Evolutionary conservation across 208 protist genomes (phyloP).

Genomic region (Blechomonas ayalai): DNA sequence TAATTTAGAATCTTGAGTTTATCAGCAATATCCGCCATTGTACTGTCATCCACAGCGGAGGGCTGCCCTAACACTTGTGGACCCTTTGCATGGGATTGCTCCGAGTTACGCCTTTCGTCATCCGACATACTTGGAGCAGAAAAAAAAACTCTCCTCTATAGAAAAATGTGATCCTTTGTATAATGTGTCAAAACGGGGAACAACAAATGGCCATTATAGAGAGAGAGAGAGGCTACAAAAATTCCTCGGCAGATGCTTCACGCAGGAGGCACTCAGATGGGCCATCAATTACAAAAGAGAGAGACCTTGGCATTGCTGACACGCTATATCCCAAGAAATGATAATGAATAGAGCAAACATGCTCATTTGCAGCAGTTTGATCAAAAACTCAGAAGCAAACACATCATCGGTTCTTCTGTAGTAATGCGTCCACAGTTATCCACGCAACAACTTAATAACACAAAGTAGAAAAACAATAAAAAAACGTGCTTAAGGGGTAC

Average conservation of each 20-base stretch:
- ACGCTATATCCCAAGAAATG: constrained; percentile 15
- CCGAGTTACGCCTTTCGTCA: constrained; percentile 7
- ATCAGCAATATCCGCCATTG: constrained; percentile 80
- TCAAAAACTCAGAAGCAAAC: constrained; percentile 10
- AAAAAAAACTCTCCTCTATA: not conserved
- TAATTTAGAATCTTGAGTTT: constrained; percentile 81
- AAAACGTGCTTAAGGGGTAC: constrained; percentile 1
- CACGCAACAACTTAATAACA: constrained; percentile 2
- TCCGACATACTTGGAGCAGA: constrained; percentile 11
- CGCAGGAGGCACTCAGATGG: not conserved
- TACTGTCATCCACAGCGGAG: constrained; percentile 48
- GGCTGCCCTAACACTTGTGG: constrained; percentile 5
- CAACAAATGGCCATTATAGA: constrained; percentile 2
- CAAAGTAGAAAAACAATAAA: constrained; percentile 8
- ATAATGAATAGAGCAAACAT: constrained; percentile 9
- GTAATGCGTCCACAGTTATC: not conserved
- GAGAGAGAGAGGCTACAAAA: constrained; percentile 1
- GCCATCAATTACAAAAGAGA: constrained; percentile 7
- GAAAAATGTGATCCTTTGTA: not conserved
- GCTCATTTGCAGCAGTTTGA: constrained; percentile 5
- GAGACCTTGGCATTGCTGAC: not conserved
- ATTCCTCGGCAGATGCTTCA: too few relatives aligned
- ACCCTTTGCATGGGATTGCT: constrained; percentile 7
- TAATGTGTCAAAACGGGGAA: constrained; percentile 7
- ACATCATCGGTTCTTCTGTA: not conserved